Evolutionary conservation across 495 filamentous ascomycete species (phyloP), one percentile per base, ranked within the genome.

Genomic region (Xylaria grammica): DNA sequence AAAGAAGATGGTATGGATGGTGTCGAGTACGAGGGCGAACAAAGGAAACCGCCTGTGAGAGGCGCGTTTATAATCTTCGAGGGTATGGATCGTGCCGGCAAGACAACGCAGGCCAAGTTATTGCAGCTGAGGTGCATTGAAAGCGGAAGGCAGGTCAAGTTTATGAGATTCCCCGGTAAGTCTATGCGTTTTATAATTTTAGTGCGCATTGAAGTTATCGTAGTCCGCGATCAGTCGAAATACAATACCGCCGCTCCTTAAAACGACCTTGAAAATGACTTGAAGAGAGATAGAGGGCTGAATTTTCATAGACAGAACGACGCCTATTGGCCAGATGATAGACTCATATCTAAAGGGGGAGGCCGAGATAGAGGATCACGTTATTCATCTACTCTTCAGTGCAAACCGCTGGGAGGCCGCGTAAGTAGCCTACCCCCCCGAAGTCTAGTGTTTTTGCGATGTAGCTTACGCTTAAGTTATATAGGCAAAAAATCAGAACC

Each of bases 321-420:
- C 95, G 20, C 84, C 92, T 7, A 97, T 95, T 68, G 95, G 95
- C 29, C 86, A 90, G 67, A 87, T 96, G 79, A 99, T 99, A 72
- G 87, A 96, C 77, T 78, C 78, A 66, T 99, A 98, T 75, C 86
- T 98, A 57, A 90, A 87, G 69, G 84, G 85, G 67, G 77, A 91
- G 67, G 80, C 87, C 55, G 84, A 92, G 59, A 85, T 93, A 72
- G 90, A 96, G 61, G 95, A 97, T 75, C 94, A 97, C 72, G 89
- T 88, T 7, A 97, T 98, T 68, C 96, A 98, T 75, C 86, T 99
- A 20, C 85, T 98, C 22, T 99, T 98, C 80, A 94, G 91, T 32
- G 93, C 95, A 10, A 98, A 99, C 77, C 86, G 96, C 32, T 99
- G 96, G 96, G 96, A 99, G 77, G 76, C 87, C 61, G 89, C 84